phyloP scores from a whole-genome alignment of 2,329 filamentous ascomycete species.

The Colletotrichum tabaci region DNA sequence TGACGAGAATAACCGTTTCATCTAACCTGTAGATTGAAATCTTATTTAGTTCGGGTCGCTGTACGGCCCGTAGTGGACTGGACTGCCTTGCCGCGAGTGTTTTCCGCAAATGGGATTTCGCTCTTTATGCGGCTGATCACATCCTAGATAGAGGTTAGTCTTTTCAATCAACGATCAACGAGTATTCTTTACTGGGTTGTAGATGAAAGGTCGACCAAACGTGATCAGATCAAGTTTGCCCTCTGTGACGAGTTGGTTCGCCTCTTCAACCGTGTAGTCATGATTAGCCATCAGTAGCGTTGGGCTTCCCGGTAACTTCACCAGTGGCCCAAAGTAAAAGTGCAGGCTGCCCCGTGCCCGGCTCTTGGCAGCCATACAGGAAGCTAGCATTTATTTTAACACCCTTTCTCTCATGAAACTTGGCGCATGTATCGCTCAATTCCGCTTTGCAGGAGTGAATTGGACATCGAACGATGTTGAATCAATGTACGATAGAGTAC shows the following conservation, averaged over 20 bases:
- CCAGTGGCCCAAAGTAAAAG: conserved; percentile 16
- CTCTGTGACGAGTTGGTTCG: background rate
- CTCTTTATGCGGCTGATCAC: conserved; percentile 3
- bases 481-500: too few species aligned
- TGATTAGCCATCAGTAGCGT: conserved; percentile 21
- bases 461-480: too few species aligned
- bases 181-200: conserved; percentile 27
- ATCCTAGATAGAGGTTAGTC: background rate
- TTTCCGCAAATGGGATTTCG: background rate
- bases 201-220: conserved; percentile 30
- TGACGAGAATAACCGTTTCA: too few species aligned
- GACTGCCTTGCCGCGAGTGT: background rate
- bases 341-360: too few species aligned
- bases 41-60: background rate
- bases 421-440: too few species aligned
- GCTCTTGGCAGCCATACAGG: too few species aligned
- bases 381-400: too few species aligned
- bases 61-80: conserved; percentile 19
- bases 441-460: too few species aligned
- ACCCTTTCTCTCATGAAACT: too few species aligned
- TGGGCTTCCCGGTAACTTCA: conserved; percentile 19
- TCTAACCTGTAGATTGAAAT: too few species aligned
- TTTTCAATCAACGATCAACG: background rate
- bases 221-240: conserved; percentile 29
- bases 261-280: conserved; percentile 35